Base-by-base conservation (phyloP, 2,329 filamentous ascomycete species). In the Scopulariopsis brevicaulis region DNA sequence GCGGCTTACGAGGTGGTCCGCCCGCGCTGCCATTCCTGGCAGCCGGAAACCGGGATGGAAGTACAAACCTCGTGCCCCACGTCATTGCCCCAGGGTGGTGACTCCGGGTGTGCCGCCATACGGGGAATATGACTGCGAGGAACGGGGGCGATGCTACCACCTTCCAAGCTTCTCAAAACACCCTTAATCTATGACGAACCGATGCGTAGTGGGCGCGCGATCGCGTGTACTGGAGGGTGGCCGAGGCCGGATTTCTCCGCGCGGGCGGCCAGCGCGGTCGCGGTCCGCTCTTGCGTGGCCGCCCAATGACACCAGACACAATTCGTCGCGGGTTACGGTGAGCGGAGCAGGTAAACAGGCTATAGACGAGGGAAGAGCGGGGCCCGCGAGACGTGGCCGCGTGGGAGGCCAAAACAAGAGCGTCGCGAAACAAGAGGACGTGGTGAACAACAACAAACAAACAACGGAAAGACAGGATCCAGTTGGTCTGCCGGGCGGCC, bases 401-500 rank as follows among this genome's bases (percentile, higher is more conserved):
- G 55, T 35, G 25, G 32, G 55, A 32, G 40, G 43, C 55, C 14
- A 32, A 56, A 32, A 22, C 40, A 34, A 6, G 37, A n/a, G 20
- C 24, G 24, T 32, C 8, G 28, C 43, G 50, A 51, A 56, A 56
- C 43, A 37, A 56, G 50, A 55, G 52, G 52, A 43, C 35, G 55
- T 43, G 55, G 22, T 12, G 22, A 6, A 50, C 24, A 51, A 56
- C 55, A 56, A 56, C 55, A 56, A 56, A 56, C 32, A 56, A 56
- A 56, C 55, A 52, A 32, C 28, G 18, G 46, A 50, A 50, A 22
- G 46, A 11, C 12, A 22, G 46, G 11, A 6, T 50, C 20, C 20
- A 50, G 46, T 50, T 50, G 46, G 46, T 50, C 46, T 18, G 37
- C 37, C 37, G 37, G 37, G n/a, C 22, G 20, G 28, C n/a, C 25